These are phyloP conservation scores for Pseudomonodictys pantanalensis DNA, from an alignment of 495 filamentous ascomycete species.

Conservation along the genomic window DNA sequence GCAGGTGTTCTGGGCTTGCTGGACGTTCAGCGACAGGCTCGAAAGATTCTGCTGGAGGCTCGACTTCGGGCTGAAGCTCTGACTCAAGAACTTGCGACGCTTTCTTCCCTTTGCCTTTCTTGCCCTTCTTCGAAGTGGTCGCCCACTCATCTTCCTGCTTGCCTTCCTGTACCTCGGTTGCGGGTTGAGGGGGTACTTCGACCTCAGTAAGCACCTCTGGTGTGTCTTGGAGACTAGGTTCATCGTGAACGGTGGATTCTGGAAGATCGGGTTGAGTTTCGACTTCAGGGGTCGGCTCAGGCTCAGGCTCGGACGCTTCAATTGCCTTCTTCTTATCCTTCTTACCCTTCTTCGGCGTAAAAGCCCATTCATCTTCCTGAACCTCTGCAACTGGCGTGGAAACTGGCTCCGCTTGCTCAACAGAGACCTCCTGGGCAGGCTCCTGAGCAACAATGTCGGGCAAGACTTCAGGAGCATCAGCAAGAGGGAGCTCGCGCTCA, in stretches of 20 bases:
- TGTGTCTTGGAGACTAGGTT: no score
- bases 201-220: no score
- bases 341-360: slow-evolving; percentile 2
- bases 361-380: slow-evolving; percentile 3
- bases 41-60: neutral
- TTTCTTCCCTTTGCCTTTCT: slow-evolving; percentile 21
- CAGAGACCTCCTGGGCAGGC: neutral
- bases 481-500: neutral
- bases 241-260: no score
- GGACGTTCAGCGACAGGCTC: no score
- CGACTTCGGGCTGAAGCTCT: neutral
- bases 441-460: neutral
- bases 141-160: slow-evolving; percentile 14
- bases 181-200: no score
- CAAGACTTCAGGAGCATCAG: neutral
- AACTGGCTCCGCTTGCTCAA: neutral
- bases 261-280: no score
- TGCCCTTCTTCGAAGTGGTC: slow-evolving; percentile 6
- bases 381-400: neutral
- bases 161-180: no score
- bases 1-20: no score
- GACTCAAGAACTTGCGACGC: neutral
- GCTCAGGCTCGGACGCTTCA: slow-evolving; percentile 26
- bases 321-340: slow-evolving; percentile 20
- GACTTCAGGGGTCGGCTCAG: no score